Evolutionary conservation across 2,329 filamentous ascomycete species (phyloP).

Genomic region (Phyllosticta ampelicida): DNA sequence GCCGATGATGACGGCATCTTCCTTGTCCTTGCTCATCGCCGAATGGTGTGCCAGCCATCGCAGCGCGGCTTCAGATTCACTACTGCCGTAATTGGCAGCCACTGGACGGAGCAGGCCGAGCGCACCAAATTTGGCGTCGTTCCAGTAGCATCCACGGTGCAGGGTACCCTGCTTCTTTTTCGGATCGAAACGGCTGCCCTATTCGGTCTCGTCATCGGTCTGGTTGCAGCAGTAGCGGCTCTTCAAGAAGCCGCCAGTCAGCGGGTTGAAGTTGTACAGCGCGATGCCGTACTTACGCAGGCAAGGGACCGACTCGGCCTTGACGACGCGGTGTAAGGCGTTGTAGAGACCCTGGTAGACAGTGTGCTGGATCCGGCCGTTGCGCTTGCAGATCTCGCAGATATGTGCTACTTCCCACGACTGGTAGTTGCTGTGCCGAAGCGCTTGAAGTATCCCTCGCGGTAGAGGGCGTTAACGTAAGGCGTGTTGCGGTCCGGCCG

Average conservation of each 20-base stretch:
- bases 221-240: slow-evolving; percentile 10
- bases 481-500: slow-evolving; percentile 36
- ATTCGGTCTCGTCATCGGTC: slow-evolving; percentile 23
- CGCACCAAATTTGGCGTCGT: slow-evolving; percentile 33
- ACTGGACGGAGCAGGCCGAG: slow-evolving; percentile 29
- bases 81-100: slow-evolving; percentile 31
- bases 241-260: slow-evolving; percentile 31
- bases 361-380: slow-evolving; percentile 33
- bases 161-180: slow-evolving; percentile 28
- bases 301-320: slow-evolving; percentile 33
- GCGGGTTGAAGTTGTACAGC: slow-evolving; percentile 33
- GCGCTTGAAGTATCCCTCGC: slow-evolving; percentile 35
- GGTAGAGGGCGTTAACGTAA: slow-evolving; percentile 36
- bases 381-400: slow-evolving; percentile 31
- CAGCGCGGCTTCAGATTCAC: slow-evolving; percentile 33
- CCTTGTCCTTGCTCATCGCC: slow-evolving; percentile 41
- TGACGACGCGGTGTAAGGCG: slow-evolving; percentile 31
- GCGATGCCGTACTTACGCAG: slow-evolving; percentile 33
- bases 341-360: slow-evolving; percentile 42
- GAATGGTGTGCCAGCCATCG: slow-evolving; percentile 38
- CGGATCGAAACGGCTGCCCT: slow-evolving; percentile 30
- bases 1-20: slow-evolving; percentile 50
- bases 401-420: slow-evolving; percentile 39
- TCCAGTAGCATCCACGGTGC: slow-evolving; percentile 31
- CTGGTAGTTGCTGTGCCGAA: slow-evolving; percentile 39